phyloP scores from a whole-genome alignment of 78 protist genomes.

The Mantamonas sphyraenae region DNA sequence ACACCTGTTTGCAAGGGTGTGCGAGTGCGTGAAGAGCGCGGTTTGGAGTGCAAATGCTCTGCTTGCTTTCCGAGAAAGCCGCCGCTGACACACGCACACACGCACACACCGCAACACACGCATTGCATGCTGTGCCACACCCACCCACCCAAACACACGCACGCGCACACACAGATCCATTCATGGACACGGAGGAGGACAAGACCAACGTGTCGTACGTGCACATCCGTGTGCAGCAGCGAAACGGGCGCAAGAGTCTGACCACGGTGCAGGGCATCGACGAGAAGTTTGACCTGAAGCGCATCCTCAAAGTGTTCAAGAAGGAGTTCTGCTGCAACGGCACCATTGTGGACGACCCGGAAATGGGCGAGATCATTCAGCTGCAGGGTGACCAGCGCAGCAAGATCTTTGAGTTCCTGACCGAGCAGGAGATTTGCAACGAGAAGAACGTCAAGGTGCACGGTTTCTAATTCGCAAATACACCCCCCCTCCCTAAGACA shows the following conservation, averaged over 20 bases:
- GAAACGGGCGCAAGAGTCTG: constrained; percentile 62
- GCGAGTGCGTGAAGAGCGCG: no score
- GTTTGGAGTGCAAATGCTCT: no score
- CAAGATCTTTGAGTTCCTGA: constrained; percentile 24
- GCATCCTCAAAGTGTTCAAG: constrained; percentile 41
- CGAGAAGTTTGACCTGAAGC: constrained; percentile 25
- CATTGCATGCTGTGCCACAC: background rate
- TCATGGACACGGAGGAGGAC: background rate
- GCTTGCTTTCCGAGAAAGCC: no score
- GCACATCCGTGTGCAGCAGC: constrained; percentile 73
- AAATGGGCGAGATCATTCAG: constrained; percentile 50
- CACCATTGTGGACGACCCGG: constrained; percentile 40
- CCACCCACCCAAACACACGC: background rate
- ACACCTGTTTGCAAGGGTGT: no score
- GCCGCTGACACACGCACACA: no score
- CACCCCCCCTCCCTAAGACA: no score
- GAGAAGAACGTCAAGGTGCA: constrained; percentile 38
- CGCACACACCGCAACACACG: background rate
- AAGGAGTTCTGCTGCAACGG: constrained; percentile 59
- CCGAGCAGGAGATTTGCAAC: constrained; percentile 35
- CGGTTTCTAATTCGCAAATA: constrained; percentile 63
- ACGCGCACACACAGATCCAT: background rate
- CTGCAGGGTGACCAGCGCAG: constrained; percentile 69
- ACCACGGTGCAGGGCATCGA: constrained; percentile 53
- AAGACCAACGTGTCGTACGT: constrained; percentile 4